A percentile compares a stretch with the other conserved stretches of the same genome.
Conservation (phyloP, 2,329 filamentous ascomycete genomes). For the Lasiodiplodia theobromae region DNA sequence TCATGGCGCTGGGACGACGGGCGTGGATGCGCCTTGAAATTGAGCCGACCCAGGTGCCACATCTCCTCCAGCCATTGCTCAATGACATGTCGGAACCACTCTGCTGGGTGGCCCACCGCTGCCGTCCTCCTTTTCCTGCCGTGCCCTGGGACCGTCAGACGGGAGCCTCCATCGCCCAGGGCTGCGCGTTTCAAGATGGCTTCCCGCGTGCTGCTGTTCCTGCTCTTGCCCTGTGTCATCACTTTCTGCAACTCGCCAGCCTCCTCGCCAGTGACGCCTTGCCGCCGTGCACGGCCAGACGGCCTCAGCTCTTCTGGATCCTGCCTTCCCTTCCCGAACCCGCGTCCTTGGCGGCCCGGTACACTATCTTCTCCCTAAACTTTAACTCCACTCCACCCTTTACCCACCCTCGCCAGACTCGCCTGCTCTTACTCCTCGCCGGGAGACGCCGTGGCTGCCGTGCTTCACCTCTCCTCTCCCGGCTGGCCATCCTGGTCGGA, state of each 20-base stretch:
- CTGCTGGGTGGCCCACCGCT: constrained; percentile 14
- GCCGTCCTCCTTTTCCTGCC: constrained; percentile 7
- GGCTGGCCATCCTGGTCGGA: not conserved
- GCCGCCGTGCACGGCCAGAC: constrained; percentile 18
- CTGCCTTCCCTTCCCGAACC: constrained; percentile 8
- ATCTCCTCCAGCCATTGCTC: constrained; percentile 15
- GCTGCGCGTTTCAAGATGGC: not conserved
- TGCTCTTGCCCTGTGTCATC: not conserved
- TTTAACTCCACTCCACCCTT: constrained; percentile 26
- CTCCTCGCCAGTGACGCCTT: not conserved
- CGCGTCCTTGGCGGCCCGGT: constrained; percentile 14
- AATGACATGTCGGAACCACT: constrained; percentile 14
- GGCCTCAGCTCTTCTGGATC: constrained; percentile 7
- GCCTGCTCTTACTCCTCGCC: constrained; percentile 1
- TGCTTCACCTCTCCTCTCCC: not conserved
- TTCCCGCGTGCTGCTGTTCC: not conserved
- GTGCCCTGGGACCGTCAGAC: not conserved
- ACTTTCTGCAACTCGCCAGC: not conserved
- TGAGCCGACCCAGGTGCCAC: constrained; percentile 23
- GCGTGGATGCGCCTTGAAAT: constrained; percentile 28
- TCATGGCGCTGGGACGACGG: constrained; percentile 19
- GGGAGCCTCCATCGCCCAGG: not conserved
- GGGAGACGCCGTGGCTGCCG: not conserved
- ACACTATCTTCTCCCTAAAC: constrained; percentile 28
- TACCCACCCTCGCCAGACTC: constrained; percentile 2